Evolutionary conservation across 1,284 basidiomycete genomes (phyloP).

Genomic region (Cystobasidium pallidum): DNA sequence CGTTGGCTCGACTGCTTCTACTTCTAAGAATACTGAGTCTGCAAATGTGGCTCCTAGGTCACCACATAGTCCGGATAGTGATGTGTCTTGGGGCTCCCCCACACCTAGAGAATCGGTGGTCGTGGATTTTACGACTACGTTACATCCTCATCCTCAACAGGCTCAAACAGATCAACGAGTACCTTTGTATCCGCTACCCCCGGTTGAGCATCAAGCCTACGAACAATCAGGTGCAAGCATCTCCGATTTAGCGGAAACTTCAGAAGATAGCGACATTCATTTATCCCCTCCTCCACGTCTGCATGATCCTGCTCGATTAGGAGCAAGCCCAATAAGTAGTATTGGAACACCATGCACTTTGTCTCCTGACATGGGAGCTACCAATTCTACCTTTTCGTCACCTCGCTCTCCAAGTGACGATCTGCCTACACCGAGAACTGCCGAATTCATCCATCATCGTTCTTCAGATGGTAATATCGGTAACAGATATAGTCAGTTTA

Average conservation of each 20-base stretch:
- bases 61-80: slow-evolving; percentile 18
- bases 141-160: not conserved
- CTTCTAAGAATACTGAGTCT: not conserved
- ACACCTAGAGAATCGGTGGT: slow-evolving; percentile 33
- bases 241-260: not conserved
- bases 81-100: slow-evolving; percentile 26
- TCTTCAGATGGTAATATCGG: not conserved
- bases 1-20: not conserved
- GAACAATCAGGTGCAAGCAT: not conserved
- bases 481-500: slow-evolving; percentile 32
- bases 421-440: slow-evolving; percentile 39
- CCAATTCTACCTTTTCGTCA: slow-evolving; percentile 16
- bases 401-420: slow-evolving; percentile 31
- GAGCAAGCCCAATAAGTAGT: slow-evolving; percentile 13
- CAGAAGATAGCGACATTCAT: not conserved
- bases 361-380: slow-evolving; percentile 20
- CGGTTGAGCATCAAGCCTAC: not conserved
- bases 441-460: slow-evolving; percentile 11
- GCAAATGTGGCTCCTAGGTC: not conserved
- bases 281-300: slow-evolving; percentile 5
- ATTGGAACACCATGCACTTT: slow-evolving; percentile 21
- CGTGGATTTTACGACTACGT: not conserved
- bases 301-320: slow-evolving; percentile 14
- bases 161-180: not conserved
- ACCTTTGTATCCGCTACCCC: not conserved